These are phyloP conservation scores for Neurospora cerealis DNA, from an alignment of 495 filamentous ascomycete genomes.

Conservation along the genomic window DNA sequence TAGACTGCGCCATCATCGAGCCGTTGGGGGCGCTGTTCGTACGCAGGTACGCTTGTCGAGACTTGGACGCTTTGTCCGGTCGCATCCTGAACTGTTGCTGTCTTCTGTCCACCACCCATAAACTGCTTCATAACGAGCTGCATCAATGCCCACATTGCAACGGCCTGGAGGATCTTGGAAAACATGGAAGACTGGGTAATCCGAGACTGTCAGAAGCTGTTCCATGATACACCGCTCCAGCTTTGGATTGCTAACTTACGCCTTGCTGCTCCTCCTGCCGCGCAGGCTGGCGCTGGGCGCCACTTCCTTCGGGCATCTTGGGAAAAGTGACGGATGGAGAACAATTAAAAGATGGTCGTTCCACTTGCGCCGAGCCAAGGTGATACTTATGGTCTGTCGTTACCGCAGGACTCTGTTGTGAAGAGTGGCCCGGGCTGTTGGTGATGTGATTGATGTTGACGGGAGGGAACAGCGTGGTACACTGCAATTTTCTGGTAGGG, in stretches of 20 bases:
- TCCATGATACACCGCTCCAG: neutral
- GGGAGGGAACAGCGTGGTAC: neutral
- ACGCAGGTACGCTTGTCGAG: conserved; percentile 50
- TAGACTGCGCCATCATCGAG: conserved; percentile 54
- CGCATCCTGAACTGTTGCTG: conserved; percentile 36
- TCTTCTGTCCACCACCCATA: conserved; percentile 35
- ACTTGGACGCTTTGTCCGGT: conserved; percentile 35
- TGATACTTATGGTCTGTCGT: neutral
- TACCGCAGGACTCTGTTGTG: neutral
- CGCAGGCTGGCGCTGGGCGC: conserved; percentile 17
- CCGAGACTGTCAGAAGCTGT: conserved; percentile 10
- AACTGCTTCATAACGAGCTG: conserved; percentile 38
- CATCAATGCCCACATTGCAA: conserved; percentile 35
- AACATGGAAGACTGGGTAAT: conserved; percentile 21
- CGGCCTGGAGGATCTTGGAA: conserved; percentile 28
- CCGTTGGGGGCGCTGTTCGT: conserved; percentile 48
- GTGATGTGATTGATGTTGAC: neutral
- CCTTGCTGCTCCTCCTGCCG: conserved; percentile 23
- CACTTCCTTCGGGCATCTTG: conserved; percentile 30
- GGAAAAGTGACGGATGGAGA: neutral
- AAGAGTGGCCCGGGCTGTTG: neutral
- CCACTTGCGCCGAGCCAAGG: neutral
- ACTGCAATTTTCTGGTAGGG: neutral
- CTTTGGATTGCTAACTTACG: conserved; percentile 19
- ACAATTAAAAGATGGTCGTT: neutral